Percentiles rank a stretch among this genome's conserved stretches.
phyloP scores from a whole-genome alignment of 495 filamentous ascomycete genomes.

The Hyaloscypha finlandica region DNA sequence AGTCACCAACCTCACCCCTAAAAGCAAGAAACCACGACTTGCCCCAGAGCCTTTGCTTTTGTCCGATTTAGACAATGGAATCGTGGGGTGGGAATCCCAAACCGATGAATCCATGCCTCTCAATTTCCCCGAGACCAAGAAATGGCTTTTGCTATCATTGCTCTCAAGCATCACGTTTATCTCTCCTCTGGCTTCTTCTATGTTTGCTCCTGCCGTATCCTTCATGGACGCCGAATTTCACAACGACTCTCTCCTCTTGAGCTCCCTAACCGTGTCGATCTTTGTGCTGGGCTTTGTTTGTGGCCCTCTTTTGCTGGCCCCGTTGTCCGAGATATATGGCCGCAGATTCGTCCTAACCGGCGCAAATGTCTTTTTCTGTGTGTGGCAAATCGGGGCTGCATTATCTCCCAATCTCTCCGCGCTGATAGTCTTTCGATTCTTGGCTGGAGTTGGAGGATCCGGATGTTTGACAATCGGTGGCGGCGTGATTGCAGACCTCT shows the following conservation, averaged over 20 bases:
- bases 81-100: slow-evolving; percentile 61
- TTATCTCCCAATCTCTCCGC: slow-evolving; percentile 57
- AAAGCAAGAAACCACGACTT: slow-evolving; percentile 32
- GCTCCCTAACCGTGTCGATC: slow-evolving; percentile 55
- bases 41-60: slow-evolving; percentile 37
- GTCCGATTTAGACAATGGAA: slow-evolving; percentile 45
- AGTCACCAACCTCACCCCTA: slow-evolving; percentile 20
- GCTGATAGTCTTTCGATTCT: slow-evolving; percentile 65
- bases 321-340: slow-evolving; percentile 76
- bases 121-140: slow-evolving; percentile 62
- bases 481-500: slow-evolving; percentile 63
- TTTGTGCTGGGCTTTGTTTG: slow-evolving; percentile 62
- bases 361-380: slow-evolving; percentile 67
- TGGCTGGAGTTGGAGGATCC: slow-evolving; percentile 63
- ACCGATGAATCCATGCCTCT: slow-evolving; percentile 73
- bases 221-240: slow-evolving; percentile 56
- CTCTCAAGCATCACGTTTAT: slow-evolving; percentile 59
- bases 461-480: slow-evolving; percentile 55
- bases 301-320: slow-evolving; percentile 68
- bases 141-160: slow-evolving; percentile 72
- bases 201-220: slow-evolving; percentile 62
- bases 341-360: slow-evolving; percentile 60
- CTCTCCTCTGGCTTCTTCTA: slow-evolving; percentile 64
- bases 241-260: slow-evolving; percentile 42
- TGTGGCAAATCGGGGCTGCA: slow-evolving; percentile 71